Base-by-base conservation (phyloP, 1,284 basidiomycete genomes). In the Coniferiporia weirii region DNA sequence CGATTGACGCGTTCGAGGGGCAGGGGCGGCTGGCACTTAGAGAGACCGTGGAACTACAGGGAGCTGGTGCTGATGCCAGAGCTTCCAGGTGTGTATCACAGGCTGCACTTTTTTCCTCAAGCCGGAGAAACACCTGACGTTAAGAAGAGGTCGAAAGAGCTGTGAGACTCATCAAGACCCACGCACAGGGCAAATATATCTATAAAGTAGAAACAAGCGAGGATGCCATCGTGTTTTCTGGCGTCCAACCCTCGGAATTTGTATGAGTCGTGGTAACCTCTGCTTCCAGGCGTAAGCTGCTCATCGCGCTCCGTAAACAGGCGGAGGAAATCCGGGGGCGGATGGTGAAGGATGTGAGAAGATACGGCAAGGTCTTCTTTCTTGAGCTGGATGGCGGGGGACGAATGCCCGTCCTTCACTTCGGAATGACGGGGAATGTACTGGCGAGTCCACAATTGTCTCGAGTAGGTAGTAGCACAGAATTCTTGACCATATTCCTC, bases 371-470 rank as follows among this genome's bases (percentile, higher is more conserved):
- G 71, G 82, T 82, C 61, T 89, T 92, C 67, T 93, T 87, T 68
- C 69, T 92, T n/a, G 76, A 78, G 47, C 76, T 92, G 0, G 80
- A 82, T 44, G 88, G 87, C 3, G 64, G 76, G 20, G 87, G 87
- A 0, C 75, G 76, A 66, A 72, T 81, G 64, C 89, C 89, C 2
- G 84, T 91, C 4, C 73, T 91, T 59, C 89, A 92, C 68, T 89
- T 92, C 65, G 90, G 90, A 1, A 92, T 92, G 90, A 91, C 89
- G 2, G 89, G 90, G 8, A 85, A 86, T 83, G 75, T 93, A 40
- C 84, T 89, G 73, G 87, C 87, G 62, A 58, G 70, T 61, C 50
- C 17, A n/a, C 15, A 34, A 54, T 36, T 36, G 22, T n/a, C 12
- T 40, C 17, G 15, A 9, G 3, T 46, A 3, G 17, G 44, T 9